Evolutionary conservation across 768 basidiomycete genomes (phyloP).

Genomic region (Termitomyces sp.): DNA sequence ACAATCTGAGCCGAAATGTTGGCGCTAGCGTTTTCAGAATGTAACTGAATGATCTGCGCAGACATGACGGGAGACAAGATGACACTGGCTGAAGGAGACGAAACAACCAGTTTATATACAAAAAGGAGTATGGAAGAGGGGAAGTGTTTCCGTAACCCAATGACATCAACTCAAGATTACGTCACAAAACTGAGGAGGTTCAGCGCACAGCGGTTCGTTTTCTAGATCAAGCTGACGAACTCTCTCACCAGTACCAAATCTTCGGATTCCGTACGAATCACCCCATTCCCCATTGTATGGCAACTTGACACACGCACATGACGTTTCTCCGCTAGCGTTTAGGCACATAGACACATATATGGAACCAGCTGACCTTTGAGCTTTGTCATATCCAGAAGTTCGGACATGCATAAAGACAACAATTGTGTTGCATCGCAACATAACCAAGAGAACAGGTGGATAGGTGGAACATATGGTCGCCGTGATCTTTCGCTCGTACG

Average conservation of each 20-base stretch:
- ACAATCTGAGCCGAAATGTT: slow-evolving; percentile 44
- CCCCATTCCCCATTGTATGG: neutral
- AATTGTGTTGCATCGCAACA: neutral
- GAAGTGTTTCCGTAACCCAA: neutral
- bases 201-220: neutral
- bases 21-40: slow-evolving; percentile 23
- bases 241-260: neutral
- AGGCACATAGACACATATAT: neutral
- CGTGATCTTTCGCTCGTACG: neutral
- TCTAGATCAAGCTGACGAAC: neutral
- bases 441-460: neutral
- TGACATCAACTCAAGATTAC: slow-evolving; percentile 12
- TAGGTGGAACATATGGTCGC: neutral
- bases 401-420: neutral
- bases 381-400: slow-evolving; percentile 4
- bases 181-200: neutral
- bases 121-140: neutral
- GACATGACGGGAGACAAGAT: slow-evolving; percentile 25
- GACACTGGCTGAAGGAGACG: neutral
- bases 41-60: slow-evolving; percentile 49
- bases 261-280: neutral
- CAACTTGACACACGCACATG: neutral
- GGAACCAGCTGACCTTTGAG: slow-evolving; percentile 4
- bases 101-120: slow-evolving; percentile 4
- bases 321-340: neutral